phyloP scores from a whole-genome alignment of 2,329 filamentous ascomycete species.

The Sclerotinia trifoliorum region DNA sequence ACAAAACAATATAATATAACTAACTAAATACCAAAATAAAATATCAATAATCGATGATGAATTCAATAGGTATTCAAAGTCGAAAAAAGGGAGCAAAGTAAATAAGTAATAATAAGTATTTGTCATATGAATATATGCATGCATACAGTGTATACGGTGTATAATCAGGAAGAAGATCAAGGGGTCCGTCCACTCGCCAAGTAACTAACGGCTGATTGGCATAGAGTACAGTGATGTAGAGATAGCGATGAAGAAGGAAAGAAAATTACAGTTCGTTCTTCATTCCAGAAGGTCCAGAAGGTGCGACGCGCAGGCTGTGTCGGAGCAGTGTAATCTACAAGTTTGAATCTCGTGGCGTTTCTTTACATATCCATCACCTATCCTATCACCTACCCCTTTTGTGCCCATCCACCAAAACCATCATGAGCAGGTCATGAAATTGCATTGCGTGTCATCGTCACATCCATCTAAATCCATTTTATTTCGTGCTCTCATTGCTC shows the following conservation, averaged over 20 bases:
- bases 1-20: too few species aligned
- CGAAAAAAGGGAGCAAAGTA: too few species aligned
- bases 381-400: constrained; percentile 8
- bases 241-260: neutral
- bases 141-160: neutral
- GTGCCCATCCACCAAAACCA: constrained; percentile 4
- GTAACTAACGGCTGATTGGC: neutral
- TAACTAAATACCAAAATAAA: too few species aligned
- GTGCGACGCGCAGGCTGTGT: neutral
- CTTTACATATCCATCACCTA: constrained; percentile 11
- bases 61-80: too few species aligned
- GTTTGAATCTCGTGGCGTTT: neutral
- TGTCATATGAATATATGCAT: too few species aligned
- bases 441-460: constrained; percentile 12
- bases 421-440: constrained; percentile 12
- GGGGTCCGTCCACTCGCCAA: too few species aligned
- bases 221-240: neutral
- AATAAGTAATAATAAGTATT: too few species aligned
- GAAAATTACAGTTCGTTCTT: neutral
- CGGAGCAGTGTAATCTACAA: constrained; percentile 16
- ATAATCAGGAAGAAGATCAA: too few species aligned
- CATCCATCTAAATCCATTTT: neutral
- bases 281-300: neutral
- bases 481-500: neutral
- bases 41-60: too few species aligned